These are phyloP conservation scores for Coniochaeta sp. DNA, from an alignment of 2,329 filamentous ascomycete genomes.

Conservation along the genomic window DNA sequence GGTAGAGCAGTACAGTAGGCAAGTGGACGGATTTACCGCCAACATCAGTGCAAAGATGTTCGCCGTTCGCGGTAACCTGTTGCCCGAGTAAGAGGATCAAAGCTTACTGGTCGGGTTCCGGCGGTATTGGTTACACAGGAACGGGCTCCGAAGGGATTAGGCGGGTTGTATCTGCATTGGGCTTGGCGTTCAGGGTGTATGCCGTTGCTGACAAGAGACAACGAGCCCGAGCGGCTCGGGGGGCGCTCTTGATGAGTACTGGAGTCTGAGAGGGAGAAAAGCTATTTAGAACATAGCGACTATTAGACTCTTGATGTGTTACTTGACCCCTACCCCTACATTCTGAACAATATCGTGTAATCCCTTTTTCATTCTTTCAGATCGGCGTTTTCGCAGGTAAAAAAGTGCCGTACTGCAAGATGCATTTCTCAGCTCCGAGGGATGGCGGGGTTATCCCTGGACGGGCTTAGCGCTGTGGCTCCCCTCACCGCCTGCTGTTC, in stretches of 20 bases:
- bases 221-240: neutral
- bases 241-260: neutral
- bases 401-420: neutral
- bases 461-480: neutral
- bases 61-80: slow-evolving; percentile 68
- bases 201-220: neutral
- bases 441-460: neutral
- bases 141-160: neutral
- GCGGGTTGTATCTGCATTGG: slow-evolving; percentile 4
- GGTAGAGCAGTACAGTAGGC: slow-evolving; percentile 95
- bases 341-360: too few relatives aligned
- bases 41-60: slow-evolving; percentile 97
- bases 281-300: neutral
- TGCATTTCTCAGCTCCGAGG: neutral
- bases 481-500: neutral
- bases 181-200: slow-evolving; percentile 6
- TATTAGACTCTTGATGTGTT: neutral
- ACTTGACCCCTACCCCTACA: neutral
- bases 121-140: neutral
- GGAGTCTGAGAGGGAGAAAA: neutral
- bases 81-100: slow-evolving; percentile 44
- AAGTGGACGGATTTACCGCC: slow-evolving; percentile 93
- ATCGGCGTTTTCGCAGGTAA: neutral
- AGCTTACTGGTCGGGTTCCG: neutral
- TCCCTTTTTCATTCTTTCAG: neutral